Evolutionary conservation across 75 land plant genomes (phyloP), one percentile per base, ranked within the genome.

Genomic region (Azolla pinnata): DNA sequence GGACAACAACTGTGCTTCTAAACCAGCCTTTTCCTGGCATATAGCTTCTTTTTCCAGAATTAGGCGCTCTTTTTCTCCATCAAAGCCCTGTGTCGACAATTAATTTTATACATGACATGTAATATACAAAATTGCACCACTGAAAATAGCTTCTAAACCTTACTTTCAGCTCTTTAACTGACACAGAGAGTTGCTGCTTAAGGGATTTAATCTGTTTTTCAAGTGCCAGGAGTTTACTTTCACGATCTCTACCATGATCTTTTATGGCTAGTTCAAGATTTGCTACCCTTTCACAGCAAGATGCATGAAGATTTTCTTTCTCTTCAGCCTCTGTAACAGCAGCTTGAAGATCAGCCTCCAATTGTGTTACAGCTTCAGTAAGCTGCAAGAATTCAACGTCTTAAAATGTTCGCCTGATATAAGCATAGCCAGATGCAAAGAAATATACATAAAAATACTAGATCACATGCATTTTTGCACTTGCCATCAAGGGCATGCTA

Each of bases 1-100:
- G 33, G 78, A 30, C 25, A 57, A 54, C 35, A 81, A 44, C 61
- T 95, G 88, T 38, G 49, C 67, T 58, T 83, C 83, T 45, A 86
- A 56, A 1, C 76, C 49, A 33, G 69, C 70, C 33, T 62, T 79
- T 61, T 95, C 99, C 54, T 86, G 67, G 33, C 73, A 40, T 17
- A 85, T 73, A 33, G 87, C 86, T 31, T 95, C 97, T 75, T 75
- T 84, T 57, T 90, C 88, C 91, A 95, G 81, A 38, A 80, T 59
- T 54, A 95, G 75, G 54, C 76, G 83, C 80, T 90, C 86, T 45
- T 59, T 79, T 66, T 79, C 88, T 77, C 70, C 88, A 64, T 84
- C 92, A 78, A 84, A 85, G 5, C 59, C 77, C 99, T 95, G 7
- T n/a, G n/a, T n/a, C n/a, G n/a, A n/a, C n/a, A n/a, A n/a, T n/a